Evolutionary conservation across 441 rosid species (phyloP).

Genomic region (Cnidoscolus chayamansa): DNA sequence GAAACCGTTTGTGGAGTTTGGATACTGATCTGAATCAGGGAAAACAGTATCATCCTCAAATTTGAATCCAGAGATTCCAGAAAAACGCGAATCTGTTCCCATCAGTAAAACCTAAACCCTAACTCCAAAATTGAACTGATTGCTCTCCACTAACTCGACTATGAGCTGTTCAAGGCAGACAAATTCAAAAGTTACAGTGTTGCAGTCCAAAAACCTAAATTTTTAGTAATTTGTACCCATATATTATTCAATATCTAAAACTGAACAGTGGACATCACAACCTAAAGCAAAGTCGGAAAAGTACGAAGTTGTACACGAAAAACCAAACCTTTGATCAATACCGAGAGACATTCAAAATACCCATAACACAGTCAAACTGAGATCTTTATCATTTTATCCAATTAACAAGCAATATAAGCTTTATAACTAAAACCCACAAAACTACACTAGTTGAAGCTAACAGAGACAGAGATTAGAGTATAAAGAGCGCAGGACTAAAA

Average conservation of each 20-base stretch:
- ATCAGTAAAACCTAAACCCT: conserved; percentile 2
- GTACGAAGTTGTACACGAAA: conserved; percentile 8
- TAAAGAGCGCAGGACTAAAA: background rate
- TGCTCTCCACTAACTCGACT: background rate
- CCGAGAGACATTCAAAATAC: background rate
- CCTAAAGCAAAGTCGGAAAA: background rate
- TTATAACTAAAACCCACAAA: conserved; percentile 2
- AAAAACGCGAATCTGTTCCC: conserved; percentile 38
- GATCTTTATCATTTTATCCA: background rate
- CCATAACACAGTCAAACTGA: background rate
- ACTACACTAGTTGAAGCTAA: background rate
- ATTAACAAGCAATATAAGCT: conserved; percentile 6
- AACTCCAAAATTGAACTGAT: background rate
- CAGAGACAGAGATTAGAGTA: background rate
- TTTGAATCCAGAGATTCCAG: conserved; percentile 29
- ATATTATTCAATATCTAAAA: background rate
- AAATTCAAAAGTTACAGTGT: background rate
- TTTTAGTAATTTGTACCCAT: background rate
- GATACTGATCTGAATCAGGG: conserved; percentile 26
- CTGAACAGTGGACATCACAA: too few species aligned
- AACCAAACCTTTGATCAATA: background rate
- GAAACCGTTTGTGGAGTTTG: conserved; percentile 21
- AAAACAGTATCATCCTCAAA: conserved; percentile 27
- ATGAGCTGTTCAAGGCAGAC: background rate
- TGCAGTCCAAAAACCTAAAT: background rate